Percentiles rank a stretch among this genome's conserved stretches.
phyloP scores from a whole-genome alignment of 257 asterid genomes.

The Leonotis leonurus region DNA sequence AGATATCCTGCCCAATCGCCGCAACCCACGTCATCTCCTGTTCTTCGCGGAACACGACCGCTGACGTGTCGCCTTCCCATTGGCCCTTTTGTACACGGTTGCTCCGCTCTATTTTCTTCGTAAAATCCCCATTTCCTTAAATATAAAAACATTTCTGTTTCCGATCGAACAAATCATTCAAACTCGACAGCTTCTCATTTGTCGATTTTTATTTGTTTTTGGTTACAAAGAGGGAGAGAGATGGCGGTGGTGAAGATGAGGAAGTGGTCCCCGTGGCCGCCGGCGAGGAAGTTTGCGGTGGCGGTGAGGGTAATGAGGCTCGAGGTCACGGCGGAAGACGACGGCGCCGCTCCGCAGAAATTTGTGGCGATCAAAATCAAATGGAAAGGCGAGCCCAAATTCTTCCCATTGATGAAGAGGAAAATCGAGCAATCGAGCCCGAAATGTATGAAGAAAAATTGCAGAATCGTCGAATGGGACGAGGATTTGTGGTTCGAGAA shows the following conservation, averaged over 20 bases:
- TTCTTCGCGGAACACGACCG: too few species aligned
- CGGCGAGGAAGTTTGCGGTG: constrained; percentile 45
- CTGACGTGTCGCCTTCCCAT: constrained; percentile 21
- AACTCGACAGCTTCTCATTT: background rate
- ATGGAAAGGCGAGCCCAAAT: constrained; percentile 64
- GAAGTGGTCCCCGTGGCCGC: constrained; percentile 45
- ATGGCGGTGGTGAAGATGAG: constrained; percentile 27
- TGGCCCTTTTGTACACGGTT: constrained; percentile 9
- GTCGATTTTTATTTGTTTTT: background rate
- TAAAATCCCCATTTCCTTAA: constrained; percentile 6
- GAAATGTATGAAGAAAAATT: constrained; percentile 17
- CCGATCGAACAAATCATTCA: background rate
- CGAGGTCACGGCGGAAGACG: constrained; percentile 17
- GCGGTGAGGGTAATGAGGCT: constrained; percentile 43
- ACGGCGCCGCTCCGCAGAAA: background rate
- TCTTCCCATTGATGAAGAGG: constrained; percentile 34
- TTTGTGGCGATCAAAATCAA: constrained; percentile 35
- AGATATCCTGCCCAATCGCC: constrained; percentile 1
- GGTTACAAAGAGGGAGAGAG: background rate
- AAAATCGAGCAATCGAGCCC: constrained; percentile 30
- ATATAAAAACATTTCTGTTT: background rate
- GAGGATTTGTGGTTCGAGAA: constrained; percentile 46
- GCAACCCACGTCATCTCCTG: constrained; percentile 24
- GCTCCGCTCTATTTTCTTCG: constrained; percentile 13
- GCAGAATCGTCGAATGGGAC: constrained; percentile 31